Evolutionary conservation across 768 basidiomycete genomes (phyloP), one percentile per base, ranked within the genome.

Genomic region (Lentinula sp.): DNA sequence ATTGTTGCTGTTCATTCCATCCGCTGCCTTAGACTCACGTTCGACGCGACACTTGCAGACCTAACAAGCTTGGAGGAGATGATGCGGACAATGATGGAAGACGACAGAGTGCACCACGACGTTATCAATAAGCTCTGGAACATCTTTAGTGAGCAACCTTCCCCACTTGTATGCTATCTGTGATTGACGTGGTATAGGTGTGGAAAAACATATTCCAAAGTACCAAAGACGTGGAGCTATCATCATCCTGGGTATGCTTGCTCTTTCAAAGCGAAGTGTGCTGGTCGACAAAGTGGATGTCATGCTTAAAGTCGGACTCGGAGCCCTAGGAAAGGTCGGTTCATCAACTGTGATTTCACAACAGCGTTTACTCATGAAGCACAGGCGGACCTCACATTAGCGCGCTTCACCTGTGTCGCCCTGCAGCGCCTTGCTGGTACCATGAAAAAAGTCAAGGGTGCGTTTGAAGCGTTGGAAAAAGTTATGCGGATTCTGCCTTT

Each of bases 211-310:
- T 9, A 79, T 99, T 37, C 93, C 93, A 0, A 85, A 85, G 63
- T 80, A 81, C 41, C 97, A 98, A 71, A 82, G 96, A n/a, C 84
- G 93, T 46, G 97, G 95, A 0, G 92, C 96, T 0, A 94, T 98
- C 66, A 94, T 95, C 68, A 88, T 98, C 56, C 80, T 99, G n/a
- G 93, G 96, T 43, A 98, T 99, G 96, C 77, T 98, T 28, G 96
- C 95, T 2, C 73, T 95, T 6, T 93, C 96, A 0, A 90, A 84
- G 68, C 85, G 85, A 60, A 83, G 91, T 42, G 88, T 98, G 6
- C 65, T 83, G 42, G 75, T 69, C 0, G 93, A 98, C 65, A 84
- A 86, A 51, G 86, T 95, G 1, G 96, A 98, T 36, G 77, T 83
- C 7, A 81, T 99, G 68, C 80, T 98, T 41, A 90, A 84, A 72